Conservation (phyloP, 2,329 filamentous ascomycete genomes). For the Tolypocladium pustulatum region DNA sequence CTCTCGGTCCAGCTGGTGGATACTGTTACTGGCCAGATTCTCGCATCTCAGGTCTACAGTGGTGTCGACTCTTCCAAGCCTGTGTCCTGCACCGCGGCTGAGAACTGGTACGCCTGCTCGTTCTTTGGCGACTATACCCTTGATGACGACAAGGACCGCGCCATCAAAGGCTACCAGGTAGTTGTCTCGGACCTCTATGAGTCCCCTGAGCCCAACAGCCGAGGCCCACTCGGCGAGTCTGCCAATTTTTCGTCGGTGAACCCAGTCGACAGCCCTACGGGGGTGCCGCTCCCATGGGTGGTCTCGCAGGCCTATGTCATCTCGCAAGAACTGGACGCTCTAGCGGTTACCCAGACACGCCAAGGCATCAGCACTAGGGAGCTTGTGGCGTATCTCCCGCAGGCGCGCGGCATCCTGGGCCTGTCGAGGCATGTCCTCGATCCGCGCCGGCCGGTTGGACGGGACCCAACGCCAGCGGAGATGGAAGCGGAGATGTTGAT, state of each 20-base stretch:
- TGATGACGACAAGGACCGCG: slow-evolving; percentile 39
- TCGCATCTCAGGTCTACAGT: slow-evolving; percentile 59
- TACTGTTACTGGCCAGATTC: slow-evolving; percentile 70
- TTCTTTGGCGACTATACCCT: slow-evolving; percentile 56
- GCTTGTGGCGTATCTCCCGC: slow-evolving; percentile 67
- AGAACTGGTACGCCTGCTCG: slow-evolving; percentile 93
- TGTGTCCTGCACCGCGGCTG: slow-evolving; percentile 69
- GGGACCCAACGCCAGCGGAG: slow-evolving; percentile 72
- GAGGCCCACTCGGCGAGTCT: slow-evolving; percentile 62
- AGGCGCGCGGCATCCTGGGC: slow-evolving; percentile 63
- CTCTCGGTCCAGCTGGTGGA: slow-evolving; percentile 75
- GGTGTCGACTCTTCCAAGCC: slow-evolving; percentile 66
- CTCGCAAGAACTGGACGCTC: slow-evolving; percentile 63
- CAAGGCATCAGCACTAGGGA: slow-evolving; percentile 85
- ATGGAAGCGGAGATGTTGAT: slow-evolving; percentile 68
- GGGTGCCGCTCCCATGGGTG: slow-evolving; percentile 58
- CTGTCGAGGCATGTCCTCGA: slow-evolving; percentile 74
- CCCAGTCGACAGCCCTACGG: slow-evolving; percentile 46
- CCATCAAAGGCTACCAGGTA: slow-evolving; percentile 75
- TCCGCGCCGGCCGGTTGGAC: slow-evolving; percentile 73
- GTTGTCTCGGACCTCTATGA: slow-evolving; percentile 85
- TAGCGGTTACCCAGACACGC: slow-evolving; percentile 78
- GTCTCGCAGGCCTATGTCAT: slow-evolving; percentile 74
- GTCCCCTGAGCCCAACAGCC: slow-evolving; percentile 71
- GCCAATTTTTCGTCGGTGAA: slow-evolving; percentile 70